Conservation (phyloP, 257 asterid species). For the Paraleonurus japonicus region DNA sequence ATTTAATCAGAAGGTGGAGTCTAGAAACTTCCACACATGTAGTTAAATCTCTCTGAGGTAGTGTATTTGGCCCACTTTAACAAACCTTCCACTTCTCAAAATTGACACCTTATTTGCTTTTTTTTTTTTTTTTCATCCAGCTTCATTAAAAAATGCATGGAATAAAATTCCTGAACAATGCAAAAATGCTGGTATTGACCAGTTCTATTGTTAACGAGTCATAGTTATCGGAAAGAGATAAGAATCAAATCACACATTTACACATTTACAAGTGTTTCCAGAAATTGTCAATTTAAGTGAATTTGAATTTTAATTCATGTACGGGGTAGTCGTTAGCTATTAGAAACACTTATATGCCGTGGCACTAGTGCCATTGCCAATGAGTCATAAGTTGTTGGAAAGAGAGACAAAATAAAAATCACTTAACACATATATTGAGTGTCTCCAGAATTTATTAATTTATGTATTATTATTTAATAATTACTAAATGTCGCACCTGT, state of each 20-base stretch:
- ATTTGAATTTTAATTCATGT: background rate
- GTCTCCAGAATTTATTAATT: background rate
- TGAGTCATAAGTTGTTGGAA: background rate
- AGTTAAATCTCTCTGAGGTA: background rate
- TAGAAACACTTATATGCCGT: background rate
- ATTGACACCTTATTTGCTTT: background rate
- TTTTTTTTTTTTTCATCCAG: too few species aligned
- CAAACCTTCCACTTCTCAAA: background rate
- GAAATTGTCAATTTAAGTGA: background rate
- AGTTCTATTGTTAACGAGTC: too few species aligned
- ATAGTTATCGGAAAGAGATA: constrained; percentile 7
- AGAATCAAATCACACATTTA: background rate
- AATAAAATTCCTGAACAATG: background rate
- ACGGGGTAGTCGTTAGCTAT: background rate
- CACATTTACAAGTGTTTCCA: background rate
- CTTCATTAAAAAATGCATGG: too few species aligned
- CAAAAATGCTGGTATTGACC: background rate
- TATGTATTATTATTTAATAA: too few species aligned
- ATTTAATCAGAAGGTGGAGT: background rate
- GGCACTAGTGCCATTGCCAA: background rate
- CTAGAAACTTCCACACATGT: background rate
- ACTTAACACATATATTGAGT: background rate
- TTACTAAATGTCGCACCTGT: background rate
- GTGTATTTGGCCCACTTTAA: background rate
- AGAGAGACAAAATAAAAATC: background rate